Evolutionary conservation across 208 protist genomes (phyloP).

Genomic region (Polymyxa betae): DNA sequence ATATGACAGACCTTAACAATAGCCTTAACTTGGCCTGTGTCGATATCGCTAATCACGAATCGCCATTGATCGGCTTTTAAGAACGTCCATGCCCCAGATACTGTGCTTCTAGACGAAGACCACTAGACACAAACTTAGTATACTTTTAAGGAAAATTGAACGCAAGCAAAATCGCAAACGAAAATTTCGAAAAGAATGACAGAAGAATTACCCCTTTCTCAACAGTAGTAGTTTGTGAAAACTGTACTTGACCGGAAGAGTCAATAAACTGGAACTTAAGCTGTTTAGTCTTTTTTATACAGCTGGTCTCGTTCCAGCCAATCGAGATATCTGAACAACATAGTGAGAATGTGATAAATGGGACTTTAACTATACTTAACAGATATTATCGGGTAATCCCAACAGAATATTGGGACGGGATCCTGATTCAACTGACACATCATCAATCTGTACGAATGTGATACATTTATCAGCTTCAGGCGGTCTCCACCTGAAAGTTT

Average conservation of each 20-base stretch:
- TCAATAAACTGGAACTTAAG: constrained; percentile 33
- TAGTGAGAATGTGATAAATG: neutral
- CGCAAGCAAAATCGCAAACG: neutral
- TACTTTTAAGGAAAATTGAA: too few species aligned
- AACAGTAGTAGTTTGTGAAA: constrained; percentile 8
- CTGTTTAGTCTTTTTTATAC: neutral
- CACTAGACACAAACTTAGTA: constrained; percentile 12
- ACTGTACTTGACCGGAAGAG: neutral
- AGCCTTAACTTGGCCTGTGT: neutral
- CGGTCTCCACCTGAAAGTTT: neutral
- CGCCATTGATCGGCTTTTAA: neutral
- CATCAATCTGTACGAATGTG: neutral
- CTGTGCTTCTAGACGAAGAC: neutral
- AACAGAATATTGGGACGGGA: neutral
- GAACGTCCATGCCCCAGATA: constrained; percentile 7
- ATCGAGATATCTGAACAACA: neutral
- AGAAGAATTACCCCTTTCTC: neutral
- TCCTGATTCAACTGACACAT: constrained; percentile 15
- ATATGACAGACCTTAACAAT: neutral
- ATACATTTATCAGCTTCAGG: neutral
- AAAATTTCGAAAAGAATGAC: neutral
- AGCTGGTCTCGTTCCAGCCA: constrained; percentile 14
- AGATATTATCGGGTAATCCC: neutral
- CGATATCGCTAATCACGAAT: neutral
- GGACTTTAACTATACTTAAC: neutral